Evolutionary conservation across 2,329 filamentous ascomycete species (phyloP).

Genomic region (Domatiomyces catenatus): DNA sequence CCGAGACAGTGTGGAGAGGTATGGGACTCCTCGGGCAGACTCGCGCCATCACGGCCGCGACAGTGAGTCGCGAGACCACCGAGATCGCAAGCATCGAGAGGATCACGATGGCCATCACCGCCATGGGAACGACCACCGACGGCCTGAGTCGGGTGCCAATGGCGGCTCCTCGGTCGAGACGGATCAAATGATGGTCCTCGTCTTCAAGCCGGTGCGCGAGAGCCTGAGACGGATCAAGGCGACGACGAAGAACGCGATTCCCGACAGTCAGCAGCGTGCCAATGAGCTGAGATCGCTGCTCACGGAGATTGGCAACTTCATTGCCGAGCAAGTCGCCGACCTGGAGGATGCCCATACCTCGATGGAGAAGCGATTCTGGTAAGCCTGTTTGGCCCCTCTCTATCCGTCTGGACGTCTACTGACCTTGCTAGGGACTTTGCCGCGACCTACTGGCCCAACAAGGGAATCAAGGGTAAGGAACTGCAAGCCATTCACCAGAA

Average conservation of each 20-base stretch:
- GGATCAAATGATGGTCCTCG: conserved; percentile 28
- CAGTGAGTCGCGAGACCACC: conserved; percentile 14
- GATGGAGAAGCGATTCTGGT: conserved; percentile 32
- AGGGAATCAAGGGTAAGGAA: conserved; percentile 21
- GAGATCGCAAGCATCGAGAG: conserved; percentile 17
- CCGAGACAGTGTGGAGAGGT: conserved; percentile 29
- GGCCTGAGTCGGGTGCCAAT: conserved; percentile 23
- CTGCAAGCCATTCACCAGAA: conserved; percentile 16
- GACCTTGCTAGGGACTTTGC: conserved; percentile 29
- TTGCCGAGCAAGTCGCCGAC: conserved; percentile 22
- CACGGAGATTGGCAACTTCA: conserved; percentile 32
- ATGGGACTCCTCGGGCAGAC: conserved; percentile 28
- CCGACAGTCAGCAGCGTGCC: conserved; percentile 29
- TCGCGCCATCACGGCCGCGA: conserved; percentile 22
- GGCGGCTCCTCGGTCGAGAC: conserved; percentile 21
- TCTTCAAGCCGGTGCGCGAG: conserved; percentile 33
- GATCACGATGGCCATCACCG: conserved; percentile 15
- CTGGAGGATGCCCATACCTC: conserved; percentile 25
- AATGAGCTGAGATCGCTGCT: conserved; percentile 29
- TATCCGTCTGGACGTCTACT: conserved; percentile 12
- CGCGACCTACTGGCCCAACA: conserved; percentile 33
- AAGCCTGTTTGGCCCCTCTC: conserved; percentile 14
- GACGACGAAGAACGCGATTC: conserved; percentile 32
- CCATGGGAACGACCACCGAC: conserved; percentile 15
- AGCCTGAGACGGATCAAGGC: conserved; percentile 29